phyloP scores from a whole-genome alignment of 345 rosid genomes.

The Aquilaria malaccensis region DNA sequence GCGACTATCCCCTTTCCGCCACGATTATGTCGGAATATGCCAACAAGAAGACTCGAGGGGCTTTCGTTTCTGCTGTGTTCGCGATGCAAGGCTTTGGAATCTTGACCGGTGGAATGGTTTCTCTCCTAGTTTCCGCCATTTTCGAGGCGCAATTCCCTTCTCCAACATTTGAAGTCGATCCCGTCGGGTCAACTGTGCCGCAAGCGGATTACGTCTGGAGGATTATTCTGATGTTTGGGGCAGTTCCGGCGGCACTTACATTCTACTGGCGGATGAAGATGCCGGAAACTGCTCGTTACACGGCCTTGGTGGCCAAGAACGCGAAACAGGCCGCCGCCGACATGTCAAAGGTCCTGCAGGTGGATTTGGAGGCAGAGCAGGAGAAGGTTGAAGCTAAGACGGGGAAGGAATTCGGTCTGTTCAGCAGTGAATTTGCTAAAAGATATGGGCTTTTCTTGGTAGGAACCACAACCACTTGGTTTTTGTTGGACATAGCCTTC shows the following conservation, averaged over 20 bases:
- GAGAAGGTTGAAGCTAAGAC: slow-evolving; percentile 24
- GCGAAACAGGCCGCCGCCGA: slow-evolving; percentile 56
- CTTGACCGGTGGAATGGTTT: slow-evolving; percentile 49
- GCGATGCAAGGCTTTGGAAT: slow-evolving; percentile 86
- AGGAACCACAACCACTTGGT: slow-evolving; percentile 63
- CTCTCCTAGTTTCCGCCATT: slow-evolving; percentile 28
- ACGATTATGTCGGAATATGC: slow-evolving; percentile 89
- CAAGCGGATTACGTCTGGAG: slow-evolving; percentile 71
- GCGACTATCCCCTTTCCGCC: slow-evolving; percentile 83
- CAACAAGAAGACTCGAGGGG: slow-evolving; percentile 66
- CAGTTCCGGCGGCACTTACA: slow-evolving; percentile 56
- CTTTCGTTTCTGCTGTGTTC: slow-evolving; percentile 68
- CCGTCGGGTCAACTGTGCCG: slow-evolving; percentile 40
- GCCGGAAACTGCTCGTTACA: slow-evolving; percentile 88
- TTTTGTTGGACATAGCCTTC: slow-evolving; percentile 65
- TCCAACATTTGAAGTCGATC: slow-evolving; percentile 26
- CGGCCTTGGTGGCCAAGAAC: slow-evolving; percentile 57
- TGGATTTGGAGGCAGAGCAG: slow-evolving; percentile 45
- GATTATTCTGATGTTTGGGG: slow-evolving; percentile 58
- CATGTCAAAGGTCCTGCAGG: slow-evolving; percentile 69
- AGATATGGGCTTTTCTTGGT: slow-evolving; percentile 56
- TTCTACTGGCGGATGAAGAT: slow-evolving; percentile 68
- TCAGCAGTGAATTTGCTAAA: slow-evolving; percentile 30
- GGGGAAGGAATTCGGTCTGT: slow-evolving; percentile 43
- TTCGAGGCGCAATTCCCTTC: slow-evolving; percentile 36